phyloP scores from a whole-genome alignment of 805 yeast species.

The Debaryomyces maramus region DNA sequence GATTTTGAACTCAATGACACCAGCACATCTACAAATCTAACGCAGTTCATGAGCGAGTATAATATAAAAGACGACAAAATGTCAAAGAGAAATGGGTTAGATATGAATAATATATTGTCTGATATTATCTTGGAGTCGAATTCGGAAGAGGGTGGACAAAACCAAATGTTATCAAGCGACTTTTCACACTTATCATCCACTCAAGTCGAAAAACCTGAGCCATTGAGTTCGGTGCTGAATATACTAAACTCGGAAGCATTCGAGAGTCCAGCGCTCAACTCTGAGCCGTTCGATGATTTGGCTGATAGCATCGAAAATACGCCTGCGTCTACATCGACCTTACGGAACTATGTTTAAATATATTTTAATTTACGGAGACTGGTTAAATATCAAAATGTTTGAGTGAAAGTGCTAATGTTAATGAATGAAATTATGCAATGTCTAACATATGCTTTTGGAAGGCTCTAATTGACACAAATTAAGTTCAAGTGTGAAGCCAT shows the following conservation, averaged over 20 bases:
- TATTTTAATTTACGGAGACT: too few relatives aligned
- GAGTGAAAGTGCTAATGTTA: neutral
- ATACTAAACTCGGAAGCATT: constrained; percentile 1
- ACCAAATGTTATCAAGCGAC: neutral
- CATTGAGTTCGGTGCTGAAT: neutral
- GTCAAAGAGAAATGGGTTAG: neutral
- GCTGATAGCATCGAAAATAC: too few relatives aligned
- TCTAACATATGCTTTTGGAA: constrained; percentile 14
- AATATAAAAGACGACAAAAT: neutral
- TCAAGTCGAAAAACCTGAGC: neutral
- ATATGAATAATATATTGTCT: neutral
- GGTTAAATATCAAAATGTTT: neutral
- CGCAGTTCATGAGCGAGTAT: constrained; percentile 2
- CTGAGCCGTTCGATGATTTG: constrained; percentile 7
- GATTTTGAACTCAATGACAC: constrained; percentile 4
- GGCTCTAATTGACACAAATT: constrained; percentile 32
- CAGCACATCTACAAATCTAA: neutral
- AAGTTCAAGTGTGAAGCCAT: constrained; percentile 38
- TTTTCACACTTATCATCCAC: constrained; percentile 1
- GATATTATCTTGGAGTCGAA: constrained; percentile 3
- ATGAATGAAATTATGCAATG: neutral
- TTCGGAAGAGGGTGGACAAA: neutral
- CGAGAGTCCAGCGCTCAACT: neutral
- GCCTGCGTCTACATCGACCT: too few relatives aligned
- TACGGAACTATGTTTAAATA: too few relatives aligned